These are phyloP conservation scores for Metschnikowia gelsemii DNA, from an alignment of 805 yeast species.

Conservation along the genomic window DNA sequence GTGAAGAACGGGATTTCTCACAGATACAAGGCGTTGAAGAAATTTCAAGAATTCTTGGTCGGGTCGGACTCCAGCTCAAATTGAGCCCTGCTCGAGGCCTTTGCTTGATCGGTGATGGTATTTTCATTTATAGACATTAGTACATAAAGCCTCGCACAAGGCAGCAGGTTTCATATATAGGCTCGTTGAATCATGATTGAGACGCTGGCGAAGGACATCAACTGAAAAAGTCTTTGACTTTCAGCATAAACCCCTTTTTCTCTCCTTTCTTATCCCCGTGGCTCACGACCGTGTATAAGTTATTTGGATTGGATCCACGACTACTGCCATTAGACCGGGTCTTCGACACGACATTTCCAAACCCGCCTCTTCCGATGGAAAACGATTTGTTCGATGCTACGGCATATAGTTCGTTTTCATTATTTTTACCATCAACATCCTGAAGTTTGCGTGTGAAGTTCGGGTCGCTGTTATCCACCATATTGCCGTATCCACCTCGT, in stretches of 20 bases:
- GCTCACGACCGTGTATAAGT: constrained; percentile 37
- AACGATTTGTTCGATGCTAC: constrained; percentile 47
- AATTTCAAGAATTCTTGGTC: constrained; percentile 65
- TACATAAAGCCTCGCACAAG: neutral
- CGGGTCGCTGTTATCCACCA: constrained; percentile 62
- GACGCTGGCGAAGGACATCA: neutral
- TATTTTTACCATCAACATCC: constrained; percentile 51
- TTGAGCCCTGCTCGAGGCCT: neutral
- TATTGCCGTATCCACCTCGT: constrained; percentile 78
- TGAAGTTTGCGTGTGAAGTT: constrained; percentile 60
- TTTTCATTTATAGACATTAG: constrained; percentile 1
- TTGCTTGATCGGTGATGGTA: neutral
- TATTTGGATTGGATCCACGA: constrained; percentile 22
- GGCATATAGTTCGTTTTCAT: constrained; percentile 39
- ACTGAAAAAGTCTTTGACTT: constrained; percentile 45
- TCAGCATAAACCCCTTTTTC: constrained; percentile 42
- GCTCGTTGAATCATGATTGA: constrained; percentile 4
- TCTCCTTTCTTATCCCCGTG: constrained; percentile 30
- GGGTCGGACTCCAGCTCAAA: constrained; percentile 1
- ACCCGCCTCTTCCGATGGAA: constrained; percentile 64
- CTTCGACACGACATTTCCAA: constrained; percentile 53
- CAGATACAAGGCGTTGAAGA: constrained; percentile 76
- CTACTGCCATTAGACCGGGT: constrained; percentile 27
- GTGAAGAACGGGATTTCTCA: constrained; percentile 84
- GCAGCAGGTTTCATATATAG: neutral